Base-by-base conservation (phyloP, 257 asterid genomes). In the Ehretia macrophylla region DNA sequence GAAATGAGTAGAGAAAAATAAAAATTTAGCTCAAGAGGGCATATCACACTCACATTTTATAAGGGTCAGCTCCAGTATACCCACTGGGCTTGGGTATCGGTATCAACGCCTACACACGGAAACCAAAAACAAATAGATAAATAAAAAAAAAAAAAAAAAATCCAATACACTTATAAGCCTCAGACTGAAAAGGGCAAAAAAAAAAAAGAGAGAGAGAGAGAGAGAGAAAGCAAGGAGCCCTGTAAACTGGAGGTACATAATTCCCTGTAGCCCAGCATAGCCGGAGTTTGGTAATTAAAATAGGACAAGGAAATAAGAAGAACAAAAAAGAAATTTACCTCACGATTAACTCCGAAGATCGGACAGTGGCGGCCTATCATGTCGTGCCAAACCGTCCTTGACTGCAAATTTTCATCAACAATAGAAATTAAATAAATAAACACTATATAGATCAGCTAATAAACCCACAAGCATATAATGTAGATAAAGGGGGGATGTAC, bases 301-400 rank as follows among this genome's bases (percentile, higher is more conserved):
- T 35, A 46, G 20, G 32, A 0, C 18, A 42, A 22, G 23, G n/a
- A 58, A 64, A 17, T 4, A 49, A 20, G 48, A 8, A 6, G 14
- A 55, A 27, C 4, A 14, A 67, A 57, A 17, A 8, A 22, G 50
- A 49, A 32, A 49, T 55, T 62, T n/a, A 88, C 99, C 97, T 86
- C 99, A n/a, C 95, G 92, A 74, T 89, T 86, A 56, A 93, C 97
- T 14, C 86, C 95, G 66, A 84, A 93, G 46, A 79, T 81, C 9
- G 99, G 92, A 71, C 96, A 93, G 73, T 93, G 97, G 65, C 72
- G 81, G 64, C 97, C 97, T 64, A 93, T 93, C 95, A 93, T 84
- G 67, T 89, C 97, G 73, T 93, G 95, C 96, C 94, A 93, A 54
- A 83, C 88, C 13, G 94, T 93, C 71, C 99, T 89, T 35, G 84